Evolutionary conservation across 2,329 filamentous ascomycete species (phyloP), one percentile per base, ranked within the genome.

Genomic region (Tolypocladium tropicale): DNA sequence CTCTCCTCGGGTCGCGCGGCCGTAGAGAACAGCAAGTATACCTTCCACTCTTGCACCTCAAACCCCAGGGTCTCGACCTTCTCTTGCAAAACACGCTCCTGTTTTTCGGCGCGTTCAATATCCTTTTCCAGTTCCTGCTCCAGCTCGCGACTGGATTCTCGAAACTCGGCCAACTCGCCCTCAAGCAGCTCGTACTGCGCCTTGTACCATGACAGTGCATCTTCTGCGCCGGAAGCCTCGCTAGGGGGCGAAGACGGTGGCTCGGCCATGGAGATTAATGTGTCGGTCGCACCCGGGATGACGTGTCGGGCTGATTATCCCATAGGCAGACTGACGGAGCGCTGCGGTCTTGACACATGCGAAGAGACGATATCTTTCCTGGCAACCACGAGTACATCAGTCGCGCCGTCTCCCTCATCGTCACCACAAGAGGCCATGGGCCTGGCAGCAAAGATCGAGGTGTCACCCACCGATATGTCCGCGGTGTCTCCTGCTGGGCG

Each of bases 1-100:
- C 30, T 12, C 16, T 49, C 46, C 28, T 25, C 25, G 33, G 32
- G 36, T 33, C 18, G 25, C 18, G 25, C 23, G 23, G 46, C 46
- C 18, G 14, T 11, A 28, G 28, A 18, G 2, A 50, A 14, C 1
- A 28, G 18, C 7, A 30, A 34, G 64, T 82, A 72, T 76, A 93
- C 91, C 85, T 97, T 97, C 94, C 94, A 99, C 74, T 99, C 94
- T 57, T 97, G 91, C 0, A 94, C 92, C 71, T 97, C 92, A 67
- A 90, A 99, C 53, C 81, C 84, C 60, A 95, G 72, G 39, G 79
- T 81, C 71, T 97, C 93, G 1, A 90, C 88, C 76, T 93, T 95
- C 71, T 95, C 88, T 70, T 92, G 86, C 64, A 96, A 74, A 61
- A 85, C 78, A 60, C 91, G 83, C 75, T 97, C 93, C 65, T 91